A percentile compares a stretch with the other conserved stretches of the same genome.
phyloP scores from a whole-genome alignment of 805 yeast genomes.

The Candida germanica region DNA sequence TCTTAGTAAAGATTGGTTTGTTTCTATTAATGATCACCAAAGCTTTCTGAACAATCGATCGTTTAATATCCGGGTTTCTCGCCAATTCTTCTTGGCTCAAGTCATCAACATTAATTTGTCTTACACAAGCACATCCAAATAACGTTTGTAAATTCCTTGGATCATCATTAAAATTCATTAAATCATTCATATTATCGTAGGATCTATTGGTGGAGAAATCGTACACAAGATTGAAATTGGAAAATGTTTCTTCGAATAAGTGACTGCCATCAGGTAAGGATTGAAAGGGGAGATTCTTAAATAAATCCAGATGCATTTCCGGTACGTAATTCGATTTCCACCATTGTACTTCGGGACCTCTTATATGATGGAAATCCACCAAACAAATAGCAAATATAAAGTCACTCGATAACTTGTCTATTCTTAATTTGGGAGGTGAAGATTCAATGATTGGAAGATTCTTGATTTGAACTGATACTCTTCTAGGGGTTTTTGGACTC shows the following conservation, averaged over 20 bases:
- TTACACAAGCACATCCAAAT: constrained; percentile 93
- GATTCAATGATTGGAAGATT: constrained; percentile 31
- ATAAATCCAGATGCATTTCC: constrained; percentile 41
- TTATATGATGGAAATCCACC: constrained; percentile 85
- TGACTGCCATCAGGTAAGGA: constrained; percentile 97
- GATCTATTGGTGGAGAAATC: constrained; percentile 50
- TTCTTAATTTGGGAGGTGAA: constrained; percentile 10
- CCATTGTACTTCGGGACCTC: constrained; percentile 95
- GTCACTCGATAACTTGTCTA: constrained; percentile 19
- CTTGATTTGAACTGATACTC: constrained; percentile 32
- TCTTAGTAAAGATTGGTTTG: constrained; percentile 83
- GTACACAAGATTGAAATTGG: constrained; percentile 80
- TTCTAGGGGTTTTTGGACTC: constrained; percentile 12
- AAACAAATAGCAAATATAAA: constrained; percentile 80
- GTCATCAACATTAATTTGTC: constrained; percentile 69
- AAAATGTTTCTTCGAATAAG: constrained; percentile 86
- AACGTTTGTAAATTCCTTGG: constrained; percentile 54
- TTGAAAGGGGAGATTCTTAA: constrained; percentile 91
- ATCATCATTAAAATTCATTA: constrained; percentile 32
- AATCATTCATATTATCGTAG: constrained; percentile 42
- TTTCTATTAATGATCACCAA: constrained; percentile 75
- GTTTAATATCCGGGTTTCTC: constrained; percentile 61
- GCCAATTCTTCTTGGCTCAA: constrained; percentile 44
- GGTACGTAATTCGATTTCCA: constrained; percentile 56
- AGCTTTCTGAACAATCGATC: constrained; percentile 89